Conservation (phyloP, 2,329 filamentous ascomycete species). For the Stagonosporopsis chrysanthemi region DNA sequence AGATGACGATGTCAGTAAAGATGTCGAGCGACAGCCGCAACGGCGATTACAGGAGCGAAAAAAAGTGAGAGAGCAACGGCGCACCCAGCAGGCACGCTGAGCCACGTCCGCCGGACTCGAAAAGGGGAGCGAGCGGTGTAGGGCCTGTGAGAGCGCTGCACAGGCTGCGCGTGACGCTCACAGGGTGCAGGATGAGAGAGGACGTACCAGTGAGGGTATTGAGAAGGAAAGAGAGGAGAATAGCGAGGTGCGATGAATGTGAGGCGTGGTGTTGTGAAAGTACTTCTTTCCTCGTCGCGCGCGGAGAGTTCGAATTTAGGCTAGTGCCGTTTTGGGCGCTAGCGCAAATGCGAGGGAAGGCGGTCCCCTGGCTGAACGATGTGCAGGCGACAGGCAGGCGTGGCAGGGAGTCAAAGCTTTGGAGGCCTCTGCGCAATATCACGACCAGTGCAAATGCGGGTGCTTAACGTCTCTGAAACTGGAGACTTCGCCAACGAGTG, state of each 20-base stretch:
- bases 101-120: conserved; percentile 37
- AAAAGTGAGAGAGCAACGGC: conserved; percentile 22
- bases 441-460: conserved; percentile 18
- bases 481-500: conserved; percentile 12
- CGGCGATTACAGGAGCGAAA: conserved; percentile 20
- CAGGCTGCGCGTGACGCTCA: conserved; percentile 29
- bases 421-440: conserved; percentile 20
- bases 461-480: conserved; percentile 16
- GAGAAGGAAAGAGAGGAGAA: conserved; percentile 32
- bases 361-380: conserved; percentile 18
- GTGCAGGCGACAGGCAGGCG: conserved; percentile 19
- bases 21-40: conserved; percentile 26
- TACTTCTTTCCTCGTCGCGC: conserved; percentile 49
- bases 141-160: conserved; percentile 31
- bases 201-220: conserved; percentile 45
- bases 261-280: conserved; percentile 43
- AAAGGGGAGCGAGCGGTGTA: conserved; percentile 47
- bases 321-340: conserved; percentile 18
- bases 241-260: conserved; percentile 40
- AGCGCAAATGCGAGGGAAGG: conserved; percentile 11
- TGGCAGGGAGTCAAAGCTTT: conserved; percentile 17
- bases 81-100: conserved; percentile 41
- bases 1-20: conserved; percentile 42
- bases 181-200: conserved; percentile 20
- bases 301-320: conserved; percentile 41